A percentile compares a stretch with the other conserved stretches of the same genome.
Evolutionary conservation across 2,329 filamentous ascomycete genomes (phyloP).

Genomic region (Paraphaeosphaeria minitans): DNA sequence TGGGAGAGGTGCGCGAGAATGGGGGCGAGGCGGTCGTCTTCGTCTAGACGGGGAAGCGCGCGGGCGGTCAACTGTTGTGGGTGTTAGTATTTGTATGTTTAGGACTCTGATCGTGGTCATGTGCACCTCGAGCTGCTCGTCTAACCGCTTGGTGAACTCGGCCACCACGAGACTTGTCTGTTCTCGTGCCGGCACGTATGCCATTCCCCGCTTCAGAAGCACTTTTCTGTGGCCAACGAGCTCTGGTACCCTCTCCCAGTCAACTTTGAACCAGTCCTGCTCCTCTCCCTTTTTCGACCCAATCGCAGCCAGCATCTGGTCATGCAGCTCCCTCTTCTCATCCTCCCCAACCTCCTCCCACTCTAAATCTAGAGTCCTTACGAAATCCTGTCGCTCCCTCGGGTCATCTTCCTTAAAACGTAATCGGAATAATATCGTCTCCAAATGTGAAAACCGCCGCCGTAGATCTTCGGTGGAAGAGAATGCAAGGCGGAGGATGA

Average conservation of each 20-base stretch:
- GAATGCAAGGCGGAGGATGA: constrained; percentile 93
- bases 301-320: constrained; percentile 65
- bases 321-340: constrained; percentile 72
- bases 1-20: constrained; percentile 85
- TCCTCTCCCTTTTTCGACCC: constrained; percentile 67
- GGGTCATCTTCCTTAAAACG: constrained; percentile 78
- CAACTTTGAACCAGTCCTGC: constrained; percentile 92
- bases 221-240: constrained; percentile 81
- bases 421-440: constrained; percentile 86
- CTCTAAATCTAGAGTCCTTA: constrained; percentile 76
- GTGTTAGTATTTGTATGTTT: constrained; percentile 9
- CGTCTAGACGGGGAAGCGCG: constrained; percentile 87
- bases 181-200: constrained; percentile 86
- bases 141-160: constrained; percentile 80
- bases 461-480: constrained; percentile 88
- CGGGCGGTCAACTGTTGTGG: constrained; percentile 75
- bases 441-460: constrained; percentile 81
- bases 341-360: constrained; percentile 83
- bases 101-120: neutral
- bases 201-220: constrained; percentile 78
- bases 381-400: constrained; percentile 75
- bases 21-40: constrained; percentile 86
- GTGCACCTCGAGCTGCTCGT: constrained; percentile 79
- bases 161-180: constrained; percentile 87
- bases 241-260: constrained; percentile 92